Conservation (phyloP, 2,329 filamentous ascomycete species). For the Fusarium sarcochroum region DNA sequence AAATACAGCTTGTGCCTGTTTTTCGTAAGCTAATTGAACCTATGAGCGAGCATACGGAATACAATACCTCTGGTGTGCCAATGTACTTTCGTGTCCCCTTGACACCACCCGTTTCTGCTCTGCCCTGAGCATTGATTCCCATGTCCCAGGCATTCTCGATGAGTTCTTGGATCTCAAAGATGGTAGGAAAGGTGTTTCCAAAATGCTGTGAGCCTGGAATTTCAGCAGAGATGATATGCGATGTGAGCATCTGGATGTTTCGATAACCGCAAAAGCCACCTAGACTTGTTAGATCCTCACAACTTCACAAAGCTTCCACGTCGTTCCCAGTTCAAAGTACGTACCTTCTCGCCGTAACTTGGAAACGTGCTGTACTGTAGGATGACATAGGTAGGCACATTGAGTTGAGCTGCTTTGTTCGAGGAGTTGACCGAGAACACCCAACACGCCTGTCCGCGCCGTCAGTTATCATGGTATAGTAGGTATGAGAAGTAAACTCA, state of each 20-base stretch:
- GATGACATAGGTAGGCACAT: constrained; percentile 84
- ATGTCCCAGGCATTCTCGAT: constrained; percentile 92
- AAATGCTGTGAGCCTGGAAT: constrained; percentile 73
- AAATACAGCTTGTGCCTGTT: constrained; percentile 83
- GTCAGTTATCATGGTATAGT: constrained; percentile 24
- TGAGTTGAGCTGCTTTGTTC: constrained; percentile 73
- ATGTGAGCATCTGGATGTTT: constrained; percentile 92
- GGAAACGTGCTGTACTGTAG: constrained; percentile 81
- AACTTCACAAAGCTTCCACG: not conserved
- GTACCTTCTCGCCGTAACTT: constrained; percentile 82
- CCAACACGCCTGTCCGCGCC: constrained; percentile 65
- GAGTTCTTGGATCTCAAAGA: constrained; percentile 85
- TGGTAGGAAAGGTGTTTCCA: constrained; percentile 74
- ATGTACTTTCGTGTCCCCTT: constrained; percentile 94
- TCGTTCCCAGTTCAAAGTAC: not conserved
- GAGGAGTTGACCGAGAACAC: constrained; percentile 73
- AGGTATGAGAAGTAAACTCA: constrained; percentile 29
- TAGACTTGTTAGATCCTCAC: constrained; percentile 45
- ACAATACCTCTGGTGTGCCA: constrained; percentile 84
- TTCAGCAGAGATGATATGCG: constrained; percentile 76
- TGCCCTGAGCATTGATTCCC: constrained; percentile 81
- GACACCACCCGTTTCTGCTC: constrained; percentile 88
- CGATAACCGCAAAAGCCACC: constrained; percentile 96
- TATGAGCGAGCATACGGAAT: not conserved
- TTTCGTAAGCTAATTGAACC: not conserved